Evolutionary conservation across 768 basidiomycete genomes (phyloP), one percentile per base, ranked within the genome.

Genomic region (Multifurca ochricompacta): DNA sequence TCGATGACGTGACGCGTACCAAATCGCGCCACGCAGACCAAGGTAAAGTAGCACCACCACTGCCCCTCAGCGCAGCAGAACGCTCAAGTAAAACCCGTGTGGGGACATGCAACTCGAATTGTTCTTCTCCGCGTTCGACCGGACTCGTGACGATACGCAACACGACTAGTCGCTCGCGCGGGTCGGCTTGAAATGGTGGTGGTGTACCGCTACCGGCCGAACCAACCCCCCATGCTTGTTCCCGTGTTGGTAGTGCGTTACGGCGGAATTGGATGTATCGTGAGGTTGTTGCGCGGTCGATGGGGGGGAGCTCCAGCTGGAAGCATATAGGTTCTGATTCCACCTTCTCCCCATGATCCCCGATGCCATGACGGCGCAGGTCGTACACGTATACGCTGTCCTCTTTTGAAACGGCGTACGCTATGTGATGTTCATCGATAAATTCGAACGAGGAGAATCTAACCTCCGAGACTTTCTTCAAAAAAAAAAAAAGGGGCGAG

Each of bases 361-460:
- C 36, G 30, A 4, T n/a, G n/a, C n/a, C 16, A 3, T 16, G 10
- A 34, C 36, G 6, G 27, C 56, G 50, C 25, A 57, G 7, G 39
- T 57, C 50, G 37, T 48, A 57, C 14, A 57, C 50, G 34, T 52
- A 42, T 34, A 52, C 27, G 32, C 39, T 52, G 31, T 52, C 56
- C 10, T 42, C 27, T 2, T 16, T 16, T 6, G 55, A 52, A 14
- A 11, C 19, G 11, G 50, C 34, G 19, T 42, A 56, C 11, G 52
- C 4, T 19, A 56, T 56, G 25, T 56, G 55, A 16, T 47, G 39
- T n/a, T 56, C 50, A 6, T 56, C 55, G n/a, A 56, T 37, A 25
- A 56, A 56, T 18, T 51, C 44, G 14, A 52, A 56, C 3, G 55
- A 56, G 11, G 50, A 52, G 39, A 51, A 56, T 3, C 6, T 7